phyloP scores from a whole-genome alignment of 495 filamentous ascomycete genomes.

The Darksidea phi region DNA sequence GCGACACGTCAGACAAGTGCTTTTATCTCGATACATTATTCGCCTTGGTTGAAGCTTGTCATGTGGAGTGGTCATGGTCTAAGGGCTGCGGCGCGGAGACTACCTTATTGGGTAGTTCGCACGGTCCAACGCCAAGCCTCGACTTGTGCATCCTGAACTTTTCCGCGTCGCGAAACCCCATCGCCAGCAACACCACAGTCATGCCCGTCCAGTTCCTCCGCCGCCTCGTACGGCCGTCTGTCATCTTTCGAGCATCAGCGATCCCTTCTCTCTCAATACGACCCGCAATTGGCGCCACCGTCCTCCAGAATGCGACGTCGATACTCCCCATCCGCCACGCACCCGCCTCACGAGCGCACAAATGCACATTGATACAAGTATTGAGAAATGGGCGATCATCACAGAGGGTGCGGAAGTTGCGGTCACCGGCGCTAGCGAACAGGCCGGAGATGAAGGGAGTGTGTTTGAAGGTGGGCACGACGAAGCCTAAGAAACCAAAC shows the following conservation, averaged over 20 bases:
- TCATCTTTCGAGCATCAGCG: conserved; percentile 1
- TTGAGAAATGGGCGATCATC: conserved; percentile 68
- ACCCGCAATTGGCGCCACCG: conserved; percentile 15
- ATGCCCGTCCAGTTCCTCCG: conserved; percentile 35
- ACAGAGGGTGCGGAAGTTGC: conserved; percentile 74
- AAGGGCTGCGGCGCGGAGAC: background rate
- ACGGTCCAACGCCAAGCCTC: conserved; percentile 21
- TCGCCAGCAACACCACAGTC: background rate
- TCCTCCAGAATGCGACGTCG: conserved; percentile 2
- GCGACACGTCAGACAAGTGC: too few species aligned
- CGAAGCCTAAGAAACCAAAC: conserved; percentile 97
- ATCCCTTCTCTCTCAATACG: background rate
- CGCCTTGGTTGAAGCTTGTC: background rate
- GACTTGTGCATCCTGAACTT: background rate
- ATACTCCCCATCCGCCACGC: conserved; percentile 31
- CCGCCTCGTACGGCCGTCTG: conserved; percentile 26
- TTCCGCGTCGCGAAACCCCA: conserved; percentile 2
- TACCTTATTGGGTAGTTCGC: conserved; percentile 7
- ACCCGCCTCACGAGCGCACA: conserved; percentile 26
- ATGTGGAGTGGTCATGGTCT: background rate
- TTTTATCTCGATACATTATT: too few species aligned
- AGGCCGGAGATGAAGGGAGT: conserved; percentile 89
- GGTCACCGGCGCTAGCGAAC: conserved; percentile 77
- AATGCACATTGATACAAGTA: conserved; percentile 48
- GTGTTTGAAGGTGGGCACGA: conserved; percentile 85